phyloP scores from a whole-genome alignment of 441 rosid species.

The Gossypium gossypioides region DNA sequence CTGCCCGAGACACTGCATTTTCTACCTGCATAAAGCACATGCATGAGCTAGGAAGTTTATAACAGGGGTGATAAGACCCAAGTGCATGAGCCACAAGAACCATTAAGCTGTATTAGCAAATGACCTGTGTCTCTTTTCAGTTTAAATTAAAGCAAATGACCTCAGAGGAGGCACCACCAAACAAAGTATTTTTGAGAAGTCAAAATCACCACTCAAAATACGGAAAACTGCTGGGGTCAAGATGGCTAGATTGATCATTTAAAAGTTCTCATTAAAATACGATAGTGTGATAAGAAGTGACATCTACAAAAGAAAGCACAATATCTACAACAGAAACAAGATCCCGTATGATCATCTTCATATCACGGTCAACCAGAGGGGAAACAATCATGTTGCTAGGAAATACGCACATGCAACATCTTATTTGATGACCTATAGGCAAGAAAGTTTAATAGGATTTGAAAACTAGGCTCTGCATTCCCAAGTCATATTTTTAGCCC shows the following conservation, averaged over 20 bases:
- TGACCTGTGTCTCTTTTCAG: neutral
- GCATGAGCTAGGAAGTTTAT: neutral
- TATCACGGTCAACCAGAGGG: neutral
- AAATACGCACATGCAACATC: neutral
- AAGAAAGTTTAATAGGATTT: neutral
- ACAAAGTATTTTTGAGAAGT: neutral
- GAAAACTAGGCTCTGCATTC: neutral
- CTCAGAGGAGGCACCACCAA: neutral
- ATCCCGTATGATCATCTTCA: neutral
- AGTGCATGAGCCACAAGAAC: conserved; percentile 1
- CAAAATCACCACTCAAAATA: conserved; percentile 2
- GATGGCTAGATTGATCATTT: conserved; percentile 1
- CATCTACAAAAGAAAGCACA: neutral
- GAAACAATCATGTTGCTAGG: neutral
- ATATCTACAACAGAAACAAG: neutral
- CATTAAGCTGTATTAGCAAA: neutral
- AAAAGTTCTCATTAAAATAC: neutral
- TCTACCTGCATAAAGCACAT: conserved; percentile 48
- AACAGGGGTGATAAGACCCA: neutral
- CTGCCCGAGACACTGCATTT: conserved; percentile 78
- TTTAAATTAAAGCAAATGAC: neutral
- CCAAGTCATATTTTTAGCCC: neutral
- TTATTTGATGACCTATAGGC: neutral
- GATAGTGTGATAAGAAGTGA: neutral
- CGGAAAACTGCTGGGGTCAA: neutral